Conservation (phyloP, 1,139 yeast species). For the Debaryomyces robertsiae region DNA sequence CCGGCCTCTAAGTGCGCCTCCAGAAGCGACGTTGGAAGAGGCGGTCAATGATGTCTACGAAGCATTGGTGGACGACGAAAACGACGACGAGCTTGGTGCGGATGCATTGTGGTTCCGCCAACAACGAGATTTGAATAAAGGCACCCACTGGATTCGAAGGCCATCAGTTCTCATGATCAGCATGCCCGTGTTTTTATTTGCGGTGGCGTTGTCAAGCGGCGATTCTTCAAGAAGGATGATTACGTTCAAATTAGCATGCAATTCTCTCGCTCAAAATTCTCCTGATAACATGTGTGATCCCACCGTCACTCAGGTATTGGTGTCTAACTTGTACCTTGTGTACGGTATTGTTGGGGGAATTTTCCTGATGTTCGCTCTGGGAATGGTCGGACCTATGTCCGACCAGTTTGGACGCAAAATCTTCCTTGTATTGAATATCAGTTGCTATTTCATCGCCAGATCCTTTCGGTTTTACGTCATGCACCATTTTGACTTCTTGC, state of each 20-base stretch:
- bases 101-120: constrained; percentile 35
- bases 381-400: constrained; percentile 60
- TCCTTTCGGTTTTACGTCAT: constrained; percentile 32
- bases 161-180: constrained; percentile 39
- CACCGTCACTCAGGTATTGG: constrained; percentile 34
- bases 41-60: constrained; percentile 37
- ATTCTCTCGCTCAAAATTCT: constrained; percentile 22
- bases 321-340: constrained; percentile 41
- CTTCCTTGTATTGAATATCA: constrained; percentile 41
- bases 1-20: constrained; percentile 5
- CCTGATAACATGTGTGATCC: constrained; percentile 30
- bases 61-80: constrained; percentile 31
- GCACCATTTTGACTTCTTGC: constrained; percentile 30
- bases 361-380: constrained; percentile 41
- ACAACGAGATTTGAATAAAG: constrained; percentile 29
- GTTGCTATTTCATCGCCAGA: constrained; percentile 28
- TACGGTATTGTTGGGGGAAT: constrained; percentile 29
- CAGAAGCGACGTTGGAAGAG: constrained; percentile 16
- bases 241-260: constrained; percentile 42
- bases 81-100: constrained; percentile 25
- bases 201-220: constrained; percentile 34
- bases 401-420: constrained; percentile 65
- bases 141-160: constrained; percentile 35
- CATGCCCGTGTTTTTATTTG: constrained; percentile 28
- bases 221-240: constrained; percentile 39